Evolutionary conservation across 345 rosid species (phyloP), one percentile per base, ranked within the genome.

Genomic region (Corchorus capsularis): DNA sequence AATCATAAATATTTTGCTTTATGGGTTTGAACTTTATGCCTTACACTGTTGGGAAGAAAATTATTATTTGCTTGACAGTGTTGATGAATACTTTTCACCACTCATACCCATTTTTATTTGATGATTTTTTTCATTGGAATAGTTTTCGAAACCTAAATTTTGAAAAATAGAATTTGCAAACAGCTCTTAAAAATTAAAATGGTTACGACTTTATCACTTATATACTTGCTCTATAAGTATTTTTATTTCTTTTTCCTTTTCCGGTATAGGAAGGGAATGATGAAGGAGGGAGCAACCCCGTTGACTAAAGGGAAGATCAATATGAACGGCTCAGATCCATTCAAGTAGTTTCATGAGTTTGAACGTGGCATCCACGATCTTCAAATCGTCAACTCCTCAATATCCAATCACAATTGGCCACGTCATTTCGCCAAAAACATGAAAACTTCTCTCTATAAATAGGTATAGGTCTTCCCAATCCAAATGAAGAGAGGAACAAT

Each of bases 361-460:
- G 22, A 64, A 60, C 27, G 71, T 62, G 50, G 72, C 55, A 74
- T 10, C 73, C 80, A 63, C 53, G 32, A 53, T 35, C 2, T 41
- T 52, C 34, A 8, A 16, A 19, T 47, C 15, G 84, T 78, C 78
- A 75, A 83, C 84, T 64, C 77, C 77, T 57, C 32, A 10, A 3
- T 1, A 0, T 7, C 53, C 57, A 49, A 56, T 63, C 72, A 66
- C 52, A 15, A 43, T 16, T n/a, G 4, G 11, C 82, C 84, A 69
- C 71, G 78, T 63, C 19, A 12, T 5, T 6, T 2, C 41, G 5
- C 5, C 41, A 35, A 13, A 45, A 19, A 2, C 46, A 46, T 7
- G 35, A 68, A 41, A 69, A 0, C 32, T 53, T 11, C 69, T 34
- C 45, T 14, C 74, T 56, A 75, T 79, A 79, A 80, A 76, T 78